These are phyloP conservation scores for Ophiorrhiza pumila DNA, from an alignment of 257 asterid genomes.

Conservation along the genomic window DNA sequence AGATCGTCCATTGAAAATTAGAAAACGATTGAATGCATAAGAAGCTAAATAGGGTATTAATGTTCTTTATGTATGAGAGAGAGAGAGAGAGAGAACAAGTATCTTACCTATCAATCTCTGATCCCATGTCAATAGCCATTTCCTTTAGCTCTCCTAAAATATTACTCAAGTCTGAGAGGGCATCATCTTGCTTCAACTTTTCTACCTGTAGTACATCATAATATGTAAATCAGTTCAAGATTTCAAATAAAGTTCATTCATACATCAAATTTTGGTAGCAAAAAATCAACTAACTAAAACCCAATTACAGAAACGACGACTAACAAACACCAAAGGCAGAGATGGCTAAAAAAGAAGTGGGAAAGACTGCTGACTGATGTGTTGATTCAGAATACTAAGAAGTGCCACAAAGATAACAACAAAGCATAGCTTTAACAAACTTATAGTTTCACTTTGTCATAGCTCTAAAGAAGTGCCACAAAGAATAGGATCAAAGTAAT, in stretches of 20 bases:
- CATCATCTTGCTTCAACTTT: constrained; percentile 48
- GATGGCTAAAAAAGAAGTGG: background rate
- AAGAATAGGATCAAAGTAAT: constrained; percentile 1
- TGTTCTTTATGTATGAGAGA: too few species aligned
- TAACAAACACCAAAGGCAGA: too few species aligned
- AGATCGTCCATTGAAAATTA: background rate
- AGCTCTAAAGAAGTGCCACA: background rate
- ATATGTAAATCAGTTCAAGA: constrained; percentile 5
- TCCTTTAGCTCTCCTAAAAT: constrained; percentile 41
- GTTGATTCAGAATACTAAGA: background rate
- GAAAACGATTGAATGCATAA: background rate
- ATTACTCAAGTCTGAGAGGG: constrained; percentile 37
- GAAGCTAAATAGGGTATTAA: constrained; percentile 1
- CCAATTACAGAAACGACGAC: background rate
- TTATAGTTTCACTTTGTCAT: background rate
- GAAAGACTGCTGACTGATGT: background rate
- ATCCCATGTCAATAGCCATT: constrained; percentile 54
- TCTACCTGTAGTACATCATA: constrained; percentile 25
- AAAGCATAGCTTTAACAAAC: too few species aligned
- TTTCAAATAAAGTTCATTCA: background rate
- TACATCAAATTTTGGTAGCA: background rate
- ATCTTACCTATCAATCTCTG: constrained; percentile 38
- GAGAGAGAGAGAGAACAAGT: background rate
- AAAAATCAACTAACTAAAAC: background rate
- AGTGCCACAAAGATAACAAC: background rate